Evolutionary conservation across 1,284 basidiomycete genomes (phyloP).

Genomic region (Neotropicomus parvogracilis): DNA sequence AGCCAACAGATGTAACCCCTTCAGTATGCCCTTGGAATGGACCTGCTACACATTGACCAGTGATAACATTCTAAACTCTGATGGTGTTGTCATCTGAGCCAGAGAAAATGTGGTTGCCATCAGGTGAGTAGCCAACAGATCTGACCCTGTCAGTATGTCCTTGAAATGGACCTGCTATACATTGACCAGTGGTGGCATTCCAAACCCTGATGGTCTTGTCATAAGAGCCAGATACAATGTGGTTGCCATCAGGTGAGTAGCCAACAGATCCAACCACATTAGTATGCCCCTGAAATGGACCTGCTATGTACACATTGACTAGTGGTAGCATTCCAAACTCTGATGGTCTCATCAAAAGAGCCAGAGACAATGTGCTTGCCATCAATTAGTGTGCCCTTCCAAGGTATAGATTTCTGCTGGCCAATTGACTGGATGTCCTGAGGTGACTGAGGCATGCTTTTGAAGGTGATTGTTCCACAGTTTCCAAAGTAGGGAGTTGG

Average conservation of each 20-base stretch:
- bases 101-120: conserved; percentile 15
- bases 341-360: conserved; percentile 13
- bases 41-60: conserved; percentile 4
- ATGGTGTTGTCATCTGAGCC: conserved; percentile 5
- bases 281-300: conserved; percentile 4
- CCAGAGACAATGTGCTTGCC: conserved; percentile 17
- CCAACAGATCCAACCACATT: background rate
- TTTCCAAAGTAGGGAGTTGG: conserved; percentile 13
- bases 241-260: conserved; percentile 18
- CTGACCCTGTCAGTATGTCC: background rate
- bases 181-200: conserved; percentile 15
- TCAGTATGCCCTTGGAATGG: conserved; percentile 1
- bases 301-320: conserved; percentile 20
- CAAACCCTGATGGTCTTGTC: conserved; percentile 13
- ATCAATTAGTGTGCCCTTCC: conserved; percentile 15
- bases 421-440: conserved; percentile 16
- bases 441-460: conserved; percentile 6
- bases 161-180: conserved; percentile 12
- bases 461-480: conserved; percentile 20
- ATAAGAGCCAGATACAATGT: conserved; percentile 11
- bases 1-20: conserved; percentile 7
- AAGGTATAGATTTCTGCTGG: conserved; percentile 19
- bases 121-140: conserved; percentile 15
- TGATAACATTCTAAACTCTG: conserved; percentile 14
- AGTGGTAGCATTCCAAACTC: conserved; percentile 19